Conservation (phyloP, 148 eudicot species). For the Rhododendron griersonianum region DNA sequence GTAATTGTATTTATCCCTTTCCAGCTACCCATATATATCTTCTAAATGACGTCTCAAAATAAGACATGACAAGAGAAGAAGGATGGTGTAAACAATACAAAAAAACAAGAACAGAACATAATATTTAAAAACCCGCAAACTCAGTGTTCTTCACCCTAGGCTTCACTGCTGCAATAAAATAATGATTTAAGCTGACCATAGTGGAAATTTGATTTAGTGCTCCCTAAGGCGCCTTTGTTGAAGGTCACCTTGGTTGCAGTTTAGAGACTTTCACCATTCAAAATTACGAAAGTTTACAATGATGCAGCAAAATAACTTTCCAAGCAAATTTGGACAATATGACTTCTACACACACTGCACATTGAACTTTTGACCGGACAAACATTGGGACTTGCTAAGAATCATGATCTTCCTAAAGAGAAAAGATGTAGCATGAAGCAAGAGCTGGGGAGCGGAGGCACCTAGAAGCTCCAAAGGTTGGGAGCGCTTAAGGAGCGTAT, state of each 20-base stretch:
- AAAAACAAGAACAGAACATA: neutral
- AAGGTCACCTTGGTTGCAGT: neutral
- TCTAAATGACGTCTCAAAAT: neutral
- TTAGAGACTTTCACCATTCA: neutral
- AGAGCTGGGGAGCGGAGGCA: neutral
- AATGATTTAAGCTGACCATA: neutral
- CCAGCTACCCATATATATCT: neutral
- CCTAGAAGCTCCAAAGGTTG: neutral
- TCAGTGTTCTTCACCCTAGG: neutral
- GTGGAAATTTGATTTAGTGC: neutral
- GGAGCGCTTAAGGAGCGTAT: too few species aligned
- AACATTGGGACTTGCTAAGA: neutral
- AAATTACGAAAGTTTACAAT: neutral
- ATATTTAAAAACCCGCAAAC: neutral
- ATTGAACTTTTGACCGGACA: neutral
- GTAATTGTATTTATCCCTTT: neutral
- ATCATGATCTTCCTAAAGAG: neutral
- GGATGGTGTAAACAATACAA: neutral
- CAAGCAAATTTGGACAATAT: neutral
- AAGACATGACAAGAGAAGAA: neutral
- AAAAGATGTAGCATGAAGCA: neutral
- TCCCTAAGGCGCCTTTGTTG: neutral
- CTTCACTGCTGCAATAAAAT: neutral
- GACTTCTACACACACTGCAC: neutral
- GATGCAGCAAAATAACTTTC: neutral